phyloP scores from a whole-genome alignment of 2,329 filamentous ascomycete species.

The Nothophaeocryptopus gaeumannii region DNA sequence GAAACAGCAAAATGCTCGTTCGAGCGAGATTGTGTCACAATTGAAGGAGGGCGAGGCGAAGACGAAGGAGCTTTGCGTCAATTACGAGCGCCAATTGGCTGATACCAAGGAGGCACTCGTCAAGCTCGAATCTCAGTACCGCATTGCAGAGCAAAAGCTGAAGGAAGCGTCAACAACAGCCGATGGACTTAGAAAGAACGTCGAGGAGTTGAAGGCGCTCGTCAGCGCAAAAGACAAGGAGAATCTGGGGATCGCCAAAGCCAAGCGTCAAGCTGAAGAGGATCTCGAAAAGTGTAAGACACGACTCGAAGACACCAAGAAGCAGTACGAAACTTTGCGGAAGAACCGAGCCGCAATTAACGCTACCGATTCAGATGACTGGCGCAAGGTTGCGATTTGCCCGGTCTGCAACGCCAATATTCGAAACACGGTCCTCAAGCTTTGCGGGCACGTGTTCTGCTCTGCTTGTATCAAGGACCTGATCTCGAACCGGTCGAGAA shows the following conservation, averaged over 20 bases:
- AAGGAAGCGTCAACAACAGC: slow-evolving; percentile 67
- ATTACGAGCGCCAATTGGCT: slow-evolving; percentile 84
- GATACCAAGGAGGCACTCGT: slow-evolving; percentile 77
- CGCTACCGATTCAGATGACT: slow-evolving; percentile 77
- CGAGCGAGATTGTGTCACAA: slow-evolving; percentile 87
- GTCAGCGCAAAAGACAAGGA: slow-evolving; percentile 74
- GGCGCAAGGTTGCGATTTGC: slow-evolving; percentile 81
- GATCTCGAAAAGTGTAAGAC: slow-evolving; percentile 79
- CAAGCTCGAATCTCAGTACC: slow-evolving; percentile 68
- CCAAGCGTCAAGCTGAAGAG: slow-evolving; percentile 59
- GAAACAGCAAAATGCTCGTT: slow-evolving; percentile 80
- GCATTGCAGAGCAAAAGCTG: slow-evolving; percentile 68
- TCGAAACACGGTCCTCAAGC: slow-evolving; percentile 90
- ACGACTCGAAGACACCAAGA: slow-evolving; percentile 72
- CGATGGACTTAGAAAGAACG: slow-evolving; percentile 72
- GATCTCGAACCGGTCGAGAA: slow-evolving; percentile 83
- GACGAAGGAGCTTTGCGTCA: slow-evolving; percentile 71
- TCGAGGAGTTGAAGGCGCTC: slow-evolving; percentile 70
- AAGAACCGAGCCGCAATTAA: slow-evolving; percentile 65
- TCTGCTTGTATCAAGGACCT: slow-evolving; percentile 85
- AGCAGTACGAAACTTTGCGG: slow-evolving; percentile 83
- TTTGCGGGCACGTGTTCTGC: slow-evolving; percentile 94
- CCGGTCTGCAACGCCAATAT: slow-evolving; percentile 89
- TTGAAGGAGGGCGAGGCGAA: slow-evolving; percentile 85
- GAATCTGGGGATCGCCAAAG: slow-evolving; percentile 60